Evolutionary conservation across 1,284 basidiomycete genomes (phyloP).

Genomic region (Xerocomus cyaneibrunnescens): DNA sequence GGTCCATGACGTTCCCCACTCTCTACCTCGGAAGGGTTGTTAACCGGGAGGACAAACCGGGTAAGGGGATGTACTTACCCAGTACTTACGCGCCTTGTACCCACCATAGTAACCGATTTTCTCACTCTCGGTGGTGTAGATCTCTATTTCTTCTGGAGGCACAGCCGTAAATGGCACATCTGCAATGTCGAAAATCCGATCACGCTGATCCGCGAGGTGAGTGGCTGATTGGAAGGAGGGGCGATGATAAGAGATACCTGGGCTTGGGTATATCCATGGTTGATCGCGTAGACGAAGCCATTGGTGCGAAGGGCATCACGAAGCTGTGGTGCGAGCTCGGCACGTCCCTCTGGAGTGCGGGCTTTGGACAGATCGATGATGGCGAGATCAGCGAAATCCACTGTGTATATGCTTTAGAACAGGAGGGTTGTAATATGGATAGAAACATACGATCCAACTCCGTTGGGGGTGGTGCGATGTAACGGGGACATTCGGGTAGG

Average conservation of each 20-base stretch:
- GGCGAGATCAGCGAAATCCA: constrained; percentile 65
- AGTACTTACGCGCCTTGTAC: constrained; percentile 42
- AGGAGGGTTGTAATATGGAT: neutral
- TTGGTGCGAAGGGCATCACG: constrained; percentile 57
- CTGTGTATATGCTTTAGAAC: constrained; percentile 33
- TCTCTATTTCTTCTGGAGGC: constrained; percentile 52
- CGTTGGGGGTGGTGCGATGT: constrained; percentile 21
- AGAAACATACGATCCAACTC: constrained; percentile 17
- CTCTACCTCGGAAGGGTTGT: constrained; percentile 1
- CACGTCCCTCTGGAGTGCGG: constrained; percentile 48
- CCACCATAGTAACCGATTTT: constrained; percentile 53
- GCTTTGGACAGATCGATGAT: constrained; percentile 61
- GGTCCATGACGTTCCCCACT: constrained; percentile 49
- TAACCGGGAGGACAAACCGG: neutral
- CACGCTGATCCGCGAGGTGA: constrained; percentile 35
- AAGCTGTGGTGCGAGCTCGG: constrained; percentile 48
- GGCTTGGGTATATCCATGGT: constrained; percentile 52
- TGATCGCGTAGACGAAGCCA: constrained; percentile 63
- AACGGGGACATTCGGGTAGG: constrained; percentile 18
- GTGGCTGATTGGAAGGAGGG: neutral
- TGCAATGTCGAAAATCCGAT: constrained; percentile 61
- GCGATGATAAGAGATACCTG: constrained; percentile 38
- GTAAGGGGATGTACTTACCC: constrained; percentile 13
- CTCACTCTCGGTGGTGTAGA: constrained; percentile 46
- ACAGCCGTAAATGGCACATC: constrained; percentile 58